Percentiles rank a stretch among this genome's conserved stretches.
Evolutionary conservation across 208 protist genomes (phyloP).

Genomic region (Angomonas ambiguus): DNA sequence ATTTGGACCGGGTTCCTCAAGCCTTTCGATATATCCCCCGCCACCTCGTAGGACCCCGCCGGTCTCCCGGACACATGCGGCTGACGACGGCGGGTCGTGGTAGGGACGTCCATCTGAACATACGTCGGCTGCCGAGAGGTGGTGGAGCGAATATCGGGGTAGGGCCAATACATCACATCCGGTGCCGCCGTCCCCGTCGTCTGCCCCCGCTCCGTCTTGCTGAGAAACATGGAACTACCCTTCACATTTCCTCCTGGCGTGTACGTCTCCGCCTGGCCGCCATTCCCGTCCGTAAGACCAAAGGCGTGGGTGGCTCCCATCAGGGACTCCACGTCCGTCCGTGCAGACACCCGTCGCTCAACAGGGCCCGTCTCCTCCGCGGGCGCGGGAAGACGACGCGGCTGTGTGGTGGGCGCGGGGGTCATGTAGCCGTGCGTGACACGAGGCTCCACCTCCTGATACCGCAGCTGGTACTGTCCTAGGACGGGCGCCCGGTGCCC

Average conservation of each 20-base stretch:
- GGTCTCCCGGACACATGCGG: constrained; percentile 36
- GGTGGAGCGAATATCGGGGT: constrained; percentile 68
- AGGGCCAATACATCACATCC: constrained; percentile 71
- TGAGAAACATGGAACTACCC: constrained; percentile 69
- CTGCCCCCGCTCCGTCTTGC: constrained; percentile 32
- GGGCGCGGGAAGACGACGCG: not conserved
- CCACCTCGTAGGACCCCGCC: constrained; percentile 58
- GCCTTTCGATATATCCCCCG: constrained; percentile 43
- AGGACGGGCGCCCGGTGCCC: constrained; percentile 54
- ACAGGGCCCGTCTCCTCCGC: not conserved
- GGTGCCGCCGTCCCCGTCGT: constrained; percentile 36
- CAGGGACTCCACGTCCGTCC: not conserved
- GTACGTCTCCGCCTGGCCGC: not conserved
- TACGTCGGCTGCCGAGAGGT: constrained; percentile 32
- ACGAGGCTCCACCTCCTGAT: constrained; percentile 52
- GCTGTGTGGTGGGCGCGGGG: constrained; percentile 9
- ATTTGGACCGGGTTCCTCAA: constrained; percentile 43
- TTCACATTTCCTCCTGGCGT: constrained; percentile 34
- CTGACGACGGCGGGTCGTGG: constrained; percentile 39
- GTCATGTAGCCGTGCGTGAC: constrained; percentile 62
- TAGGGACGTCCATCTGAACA: constrained; percentile 34
- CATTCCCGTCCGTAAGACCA: not conserved
- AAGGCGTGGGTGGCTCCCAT: constrained; percentile 1
- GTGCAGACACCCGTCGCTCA: not conserved
- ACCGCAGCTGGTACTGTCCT: constrained; percentile 67